Conservation (phyloP, 2,329 filamentous ascomycete species). For the Clonostachys chloroleuca region DNA sequence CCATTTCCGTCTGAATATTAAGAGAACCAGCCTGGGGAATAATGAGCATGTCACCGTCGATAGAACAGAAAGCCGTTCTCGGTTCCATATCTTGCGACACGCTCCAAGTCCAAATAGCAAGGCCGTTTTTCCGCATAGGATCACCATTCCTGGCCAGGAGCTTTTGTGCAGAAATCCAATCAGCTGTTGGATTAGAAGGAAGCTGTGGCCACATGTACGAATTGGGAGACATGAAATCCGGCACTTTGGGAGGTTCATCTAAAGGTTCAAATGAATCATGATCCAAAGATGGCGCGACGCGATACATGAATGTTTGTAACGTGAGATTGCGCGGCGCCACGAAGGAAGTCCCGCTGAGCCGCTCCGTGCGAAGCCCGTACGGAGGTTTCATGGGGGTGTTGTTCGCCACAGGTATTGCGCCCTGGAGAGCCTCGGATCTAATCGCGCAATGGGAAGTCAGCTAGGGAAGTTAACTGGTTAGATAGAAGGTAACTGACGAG, state of each 20-base stretch:
- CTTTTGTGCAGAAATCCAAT: conserved; percentile 56
- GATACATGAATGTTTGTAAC: background rate
- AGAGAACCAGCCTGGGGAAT: conserved; percentile 71
- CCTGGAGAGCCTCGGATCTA: background rate
- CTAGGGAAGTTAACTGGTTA: too few species aligned
- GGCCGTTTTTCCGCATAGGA: conserved; percentile 71
- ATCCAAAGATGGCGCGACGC: background rate
- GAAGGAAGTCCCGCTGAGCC: background rate
- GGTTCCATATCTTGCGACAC: conserved; percentile 72
- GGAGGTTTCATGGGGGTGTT: background rate
- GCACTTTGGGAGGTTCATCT: background rate
- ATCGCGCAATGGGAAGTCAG: background rate
- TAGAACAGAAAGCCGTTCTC: conserved; percentile 77
- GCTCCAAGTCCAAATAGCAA: conserved; percentile 78
- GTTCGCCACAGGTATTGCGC: background rate
- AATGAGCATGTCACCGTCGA: conserved; percentile 75
- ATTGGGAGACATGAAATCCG: background rate
- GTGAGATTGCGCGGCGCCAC: background rate
- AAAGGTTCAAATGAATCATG: background rate
- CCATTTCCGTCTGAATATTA: conserved; percentile 75
- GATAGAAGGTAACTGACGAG: conserved; percentile 43
- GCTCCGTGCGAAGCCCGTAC: background rate
- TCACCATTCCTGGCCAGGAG: conserved; percentile 76
- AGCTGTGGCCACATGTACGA: background rate
- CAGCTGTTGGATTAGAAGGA: conserved; percentile 6